Conservation (phyloP, 805 yeast species). For the Torulaspora microellipsoides region DNA sequence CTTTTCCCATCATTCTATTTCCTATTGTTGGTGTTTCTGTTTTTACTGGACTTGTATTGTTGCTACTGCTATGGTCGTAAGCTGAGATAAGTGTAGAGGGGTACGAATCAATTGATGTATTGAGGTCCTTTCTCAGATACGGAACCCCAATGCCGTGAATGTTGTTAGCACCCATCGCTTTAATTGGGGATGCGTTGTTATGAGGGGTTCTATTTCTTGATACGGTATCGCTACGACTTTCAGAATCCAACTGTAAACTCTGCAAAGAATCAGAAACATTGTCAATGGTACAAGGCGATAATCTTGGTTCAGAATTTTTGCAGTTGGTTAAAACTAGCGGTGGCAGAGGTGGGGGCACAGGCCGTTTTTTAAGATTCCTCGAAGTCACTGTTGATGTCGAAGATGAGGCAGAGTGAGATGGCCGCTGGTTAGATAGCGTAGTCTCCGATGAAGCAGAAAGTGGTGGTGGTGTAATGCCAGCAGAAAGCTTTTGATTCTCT, state of each 20-base stretch:
- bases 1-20: conserved; percentile 24
- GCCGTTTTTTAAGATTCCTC: conserved; percentile 28
- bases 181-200: neutral
- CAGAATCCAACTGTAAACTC: conserved; percentile 8
- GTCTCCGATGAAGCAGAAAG: conserved; percentile 18
- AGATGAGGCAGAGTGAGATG: conserved; percentile 24
- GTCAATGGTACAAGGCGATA: conserved; percentile 1
- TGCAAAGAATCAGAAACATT: conserved; percentile 9
- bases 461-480: conserved; percentile 16
- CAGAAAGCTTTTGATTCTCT: conserved; percentile 7
- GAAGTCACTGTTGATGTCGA: conserved; percentile 29
- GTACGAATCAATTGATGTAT: conserved; percentile 23
- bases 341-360: conserved; percentile 31
- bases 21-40: neutral
- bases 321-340: conserved; percentile 10
- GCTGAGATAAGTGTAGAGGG: conserved; percentile 24
- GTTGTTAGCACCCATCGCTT: neutral
- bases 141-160: conserved; percentile 4
- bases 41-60: conserved; percentile 14
- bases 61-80: conserved; percentile 19
- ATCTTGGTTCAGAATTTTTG: neutral
- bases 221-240: conserved; percentile 1
- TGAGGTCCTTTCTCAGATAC: conserved; percentile 13
- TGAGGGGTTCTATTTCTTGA: neutral
- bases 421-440: conserved; percentile 12